Base-by-base conservation (phyloP, 495 filamentous ascomycete genomes). In the Venustampulla echinocandica region DNA sequence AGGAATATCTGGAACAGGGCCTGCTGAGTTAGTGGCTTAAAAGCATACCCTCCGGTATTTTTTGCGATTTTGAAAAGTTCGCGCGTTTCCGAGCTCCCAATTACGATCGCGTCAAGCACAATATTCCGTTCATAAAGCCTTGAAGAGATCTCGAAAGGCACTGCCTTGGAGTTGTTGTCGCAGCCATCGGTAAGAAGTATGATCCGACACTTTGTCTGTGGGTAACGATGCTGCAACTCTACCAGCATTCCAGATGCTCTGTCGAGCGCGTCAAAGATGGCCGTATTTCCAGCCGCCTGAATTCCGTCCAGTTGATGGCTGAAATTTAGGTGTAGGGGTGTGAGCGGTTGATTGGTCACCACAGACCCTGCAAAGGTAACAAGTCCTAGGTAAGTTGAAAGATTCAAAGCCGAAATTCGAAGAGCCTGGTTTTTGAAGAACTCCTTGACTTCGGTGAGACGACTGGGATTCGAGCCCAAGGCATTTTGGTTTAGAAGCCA, bases 121-220 rank as follows among this genome's bases (percentile, higher is more conserved):
- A 53, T 49, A 25, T 45, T 34, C 14, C 38, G 39, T 3, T 24
- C 23, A 6, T 25, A 30, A 46, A 49, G 46, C 7, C 11, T 24
- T 19, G 11, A 32, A n/a, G 30, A 39, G 3, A 45, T 17, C 2
- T 7, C 22, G 1, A 19, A 11, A 17, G 41, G 41, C 9, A 11
- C 11, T 5, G 36, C 4, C 4, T 6, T 20, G 13, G 50, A 54
- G 14, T 47, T 7, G 24, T 46, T 57, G 30, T 57, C 46, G 15
- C 54, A 42, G 14, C 54, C 54, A 28, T 57, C 54, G n/a, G 54
- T 46, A 14, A 57, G 42, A 9, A 46, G 13, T 19, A 57, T 46
- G 19, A 57, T 54, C 2, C 54, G 50, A 6, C 2, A 27, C 23
- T 47, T 57, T 21, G 51, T 38, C 0, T 41, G 34, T 1, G 54